These are phyloP conservation scores for Fomitopsis palustris DNA, from an alignment of 1,284 basidiomycete species.

Conservation along the genomic window DNA sequence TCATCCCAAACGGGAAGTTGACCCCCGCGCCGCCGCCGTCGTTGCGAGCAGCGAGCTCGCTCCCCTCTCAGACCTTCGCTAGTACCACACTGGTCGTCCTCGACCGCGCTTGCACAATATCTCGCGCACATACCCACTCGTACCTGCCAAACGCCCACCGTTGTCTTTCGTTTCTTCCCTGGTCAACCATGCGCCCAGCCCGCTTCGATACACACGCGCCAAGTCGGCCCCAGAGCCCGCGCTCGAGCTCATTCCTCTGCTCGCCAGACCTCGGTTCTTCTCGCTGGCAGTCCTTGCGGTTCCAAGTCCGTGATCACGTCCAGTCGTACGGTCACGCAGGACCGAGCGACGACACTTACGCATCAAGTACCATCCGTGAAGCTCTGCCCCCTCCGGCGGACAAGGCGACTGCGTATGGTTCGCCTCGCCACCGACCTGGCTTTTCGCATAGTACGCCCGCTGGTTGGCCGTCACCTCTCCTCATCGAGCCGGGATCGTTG, in stretches of 20 bases:
- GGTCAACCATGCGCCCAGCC: neutral
- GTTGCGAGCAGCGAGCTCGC: neutral
- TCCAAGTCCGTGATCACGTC: neutral
- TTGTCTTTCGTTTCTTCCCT: constrained; percentile 8
- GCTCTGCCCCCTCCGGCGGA: neutral
- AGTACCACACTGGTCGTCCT: neutral
- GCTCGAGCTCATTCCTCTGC: neutral
- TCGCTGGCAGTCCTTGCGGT: constrained; percentile 6
- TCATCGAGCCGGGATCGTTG: constrained; percentile 7
- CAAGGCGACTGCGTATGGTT: constrained; percentile 3
- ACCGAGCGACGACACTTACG: constrained; percentile 1
- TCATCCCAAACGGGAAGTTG: neutral
- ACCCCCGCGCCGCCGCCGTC: neutral
- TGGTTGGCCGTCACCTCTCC: constrained; percentile 11
- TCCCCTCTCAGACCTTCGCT: neutral
- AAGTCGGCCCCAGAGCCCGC: neutral
- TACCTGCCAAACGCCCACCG: neutral
- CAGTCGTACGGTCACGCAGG: neutral
- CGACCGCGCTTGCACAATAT: neutral
- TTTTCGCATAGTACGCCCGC: constrained; percentile 16
- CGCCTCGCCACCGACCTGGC: constrained; percentile 19
- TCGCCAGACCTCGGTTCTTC: neutral
- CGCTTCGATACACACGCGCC: neutral
- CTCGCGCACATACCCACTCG: neutral
- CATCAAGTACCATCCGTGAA: neutral